These are phyloP conservation scores for Lolium rigidum DNA, from an alignment of 176 grass and related monocot genomes.

Conservation along the genomic window DNA sequence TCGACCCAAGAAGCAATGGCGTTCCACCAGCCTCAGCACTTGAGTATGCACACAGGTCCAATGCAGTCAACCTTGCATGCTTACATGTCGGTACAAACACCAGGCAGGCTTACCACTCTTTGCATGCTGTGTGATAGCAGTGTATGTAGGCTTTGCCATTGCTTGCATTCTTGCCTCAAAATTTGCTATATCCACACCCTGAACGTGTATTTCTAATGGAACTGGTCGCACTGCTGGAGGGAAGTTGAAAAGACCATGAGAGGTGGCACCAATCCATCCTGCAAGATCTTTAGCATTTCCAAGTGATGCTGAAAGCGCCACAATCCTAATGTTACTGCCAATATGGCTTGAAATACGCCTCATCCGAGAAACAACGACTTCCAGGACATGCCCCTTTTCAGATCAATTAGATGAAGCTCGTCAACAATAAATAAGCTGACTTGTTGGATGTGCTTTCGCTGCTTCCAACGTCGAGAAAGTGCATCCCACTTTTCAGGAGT, in stretches of 20 bases:
- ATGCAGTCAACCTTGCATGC: constrained; percentile 81
- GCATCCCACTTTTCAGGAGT: constrained; percentile 99
- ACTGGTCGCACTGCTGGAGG: constrained; percentile 90
- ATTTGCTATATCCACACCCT: constrained; percentile 91
- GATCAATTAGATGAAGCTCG: constrained; percentile 92
- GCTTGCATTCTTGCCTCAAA: constrained; percentile 99
- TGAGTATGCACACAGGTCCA: constrained; percentile 87
- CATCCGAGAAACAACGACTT: constrained; percentile 93
- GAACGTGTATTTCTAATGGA: constrained; percentile 95
- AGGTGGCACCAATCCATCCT: constrained; percentile 91
- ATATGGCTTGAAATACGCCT: constrained; percentile 90
- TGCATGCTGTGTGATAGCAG: constrained; percentile 87
- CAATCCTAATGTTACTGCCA: constrained; percentile 86
- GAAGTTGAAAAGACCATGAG: constrained; percentile 95
- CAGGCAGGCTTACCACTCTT: constrained; percentile 89
- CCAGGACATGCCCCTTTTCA: constrained; percentile 82
- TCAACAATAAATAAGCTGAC: constrained; percentile 95
- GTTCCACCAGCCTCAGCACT: constrained; percentile 70
- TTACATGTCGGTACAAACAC: constrained; percentile 92
- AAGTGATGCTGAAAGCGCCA: constrained; percentile 93
- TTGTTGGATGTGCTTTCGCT: constrained; percentile 86
- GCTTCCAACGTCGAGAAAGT: constrained; percentile 90
- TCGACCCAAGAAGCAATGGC: constrained; percentile 75
- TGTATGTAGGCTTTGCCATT: constrained; percentile 95
- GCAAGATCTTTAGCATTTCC: constrained; percentile 95